phyloP scores from a whole-genome alignment of 2,329 filamentous ascomycete species.

The Didymosphaeria variabile region DNA sequence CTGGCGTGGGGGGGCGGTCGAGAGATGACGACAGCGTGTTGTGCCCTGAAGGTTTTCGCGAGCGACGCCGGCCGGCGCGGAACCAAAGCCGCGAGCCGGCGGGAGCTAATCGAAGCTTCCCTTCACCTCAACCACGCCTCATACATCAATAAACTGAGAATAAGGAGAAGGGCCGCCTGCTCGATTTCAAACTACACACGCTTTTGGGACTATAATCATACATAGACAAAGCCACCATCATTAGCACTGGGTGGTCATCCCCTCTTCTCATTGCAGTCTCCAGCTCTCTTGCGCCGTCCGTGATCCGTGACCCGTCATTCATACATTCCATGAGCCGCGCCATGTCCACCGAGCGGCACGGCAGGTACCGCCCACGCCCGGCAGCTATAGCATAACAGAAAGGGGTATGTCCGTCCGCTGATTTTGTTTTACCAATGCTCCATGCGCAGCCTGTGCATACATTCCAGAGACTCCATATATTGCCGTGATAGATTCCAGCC shows the following conservation, averaged over 20 bases:
- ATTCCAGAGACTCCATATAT: slow-evolving; percentile 10
- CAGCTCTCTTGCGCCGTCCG: slow-evolving; percentile 18
- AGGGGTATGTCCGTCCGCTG: slow-evolving; percentile 33
- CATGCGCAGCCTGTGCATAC: slow-evolving; percentile 34
- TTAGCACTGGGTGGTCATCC: slow-evolving; percentile 30
- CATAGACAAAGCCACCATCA: slow-evolving; percentile 45
- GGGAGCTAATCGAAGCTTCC: slow-evolving; percentile 38
- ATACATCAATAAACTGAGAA: not conserved
- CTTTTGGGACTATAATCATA: slow-evolving; percentile 50
- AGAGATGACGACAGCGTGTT: slow-evolving; percentile 12
- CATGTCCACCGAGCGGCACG: slow-evolving; percentile 18
- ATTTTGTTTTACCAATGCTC: slow-evolving; percentile 38
- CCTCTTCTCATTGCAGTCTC: slow-evolving; percentile 16
- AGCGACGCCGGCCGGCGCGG: slow-evolving; percentile 11
- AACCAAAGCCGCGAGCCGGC: slow-evolving; percentile 20
- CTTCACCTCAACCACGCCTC: slow-evolving; percentile 35
- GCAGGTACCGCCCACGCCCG: slow-evolving; percentile 10
- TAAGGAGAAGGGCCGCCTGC: slow-evolving; percentile 25
- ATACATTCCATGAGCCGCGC: slow-evolving; percentile 35
- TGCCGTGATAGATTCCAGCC: slow-evolving; percentile 2
- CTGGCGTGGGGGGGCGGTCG: slow-evolving; percentile 1
- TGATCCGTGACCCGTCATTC: slow-evolving; percentile 40
- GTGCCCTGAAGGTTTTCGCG: slow-evolving; percentile 7
- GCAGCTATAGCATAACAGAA: slow-evolving; percentile 36
- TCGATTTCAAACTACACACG: slow-evolving; percentile 26